Evolutionary conservation across 2,329 filamentous ascomycete species (phyloP), one percentile per base, ranked within the genome.

Genomic region (Huntiella bhutanensis): DNA sequence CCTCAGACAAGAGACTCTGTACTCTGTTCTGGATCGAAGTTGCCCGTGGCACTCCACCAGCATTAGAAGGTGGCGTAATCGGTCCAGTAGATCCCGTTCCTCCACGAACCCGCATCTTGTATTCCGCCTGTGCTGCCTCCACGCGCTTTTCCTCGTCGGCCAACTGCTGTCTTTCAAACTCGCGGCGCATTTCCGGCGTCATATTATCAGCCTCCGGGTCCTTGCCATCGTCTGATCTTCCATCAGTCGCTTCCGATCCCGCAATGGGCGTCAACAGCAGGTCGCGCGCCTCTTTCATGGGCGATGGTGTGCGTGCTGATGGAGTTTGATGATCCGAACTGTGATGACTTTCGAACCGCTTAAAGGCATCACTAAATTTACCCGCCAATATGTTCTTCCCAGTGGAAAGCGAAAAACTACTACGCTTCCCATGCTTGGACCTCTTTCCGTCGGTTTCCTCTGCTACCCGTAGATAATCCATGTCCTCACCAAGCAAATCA

Each of bases 301-400:
- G 70, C 4, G 70, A 72, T 1, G 68, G 64, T 11, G 66, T 66
- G 33, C 67, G 62, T 5, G 54, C 56, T 8, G 22, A 28, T 28
- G 22, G 22, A n/a, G 54, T 58, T 12, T 54, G 55, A 8, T 53
- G 52, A 16, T 42, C 57, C 48, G 54, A 53, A 50, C 39, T 52
- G 33, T 48, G 61, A 49, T 67, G 71, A 17, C 66, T 69, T 59
- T 98, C 91, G 54, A 96, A 96, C 4, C 82, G 74, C 56, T 88
- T 85, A 64, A 96, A 95, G 3, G 88, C 87, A 55, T 95, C 87
- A 1, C 87, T 85, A 59, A 96, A 95, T 54, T 81, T 85, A 17
- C 86, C 83, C 4, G 78, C 80, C n/a, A 95, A 67, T 34, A 93
- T 75, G 48, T 76, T 83, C 60, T 91, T 93, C 19, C 81, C 82